phyloP scores from a whole-genome alignment of 345 rosid genomes.

The Eucalyptus lansdowneana region DNA sequence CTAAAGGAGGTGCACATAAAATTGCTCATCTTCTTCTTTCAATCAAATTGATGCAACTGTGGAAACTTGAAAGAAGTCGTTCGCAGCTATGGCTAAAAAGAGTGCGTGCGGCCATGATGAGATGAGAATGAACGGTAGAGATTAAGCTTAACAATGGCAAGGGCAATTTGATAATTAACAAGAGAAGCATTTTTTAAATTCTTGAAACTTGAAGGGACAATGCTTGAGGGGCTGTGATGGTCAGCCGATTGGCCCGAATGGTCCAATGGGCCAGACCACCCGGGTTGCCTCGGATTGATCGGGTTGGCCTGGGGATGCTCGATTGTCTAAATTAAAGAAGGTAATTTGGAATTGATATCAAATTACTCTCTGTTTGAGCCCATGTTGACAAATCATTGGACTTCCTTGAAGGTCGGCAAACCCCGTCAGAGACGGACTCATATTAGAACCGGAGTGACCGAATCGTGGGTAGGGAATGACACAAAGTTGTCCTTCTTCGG shows the following conservation, averaged over 20 bases:
- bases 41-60: not conserved
- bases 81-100: not conserved
- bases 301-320: too few species aligned
- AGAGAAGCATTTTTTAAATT: not conserved
- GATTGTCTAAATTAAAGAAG: too few species aligned
- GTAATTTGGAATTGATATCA: too few species aligned
- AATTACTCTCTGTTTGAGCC: too few species aligned
- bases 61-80: not conserved
- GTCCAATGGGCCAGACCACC: not conserved
- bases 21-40: not conserved
- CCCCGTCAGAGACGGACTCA: too few species aligned
- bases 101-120: not conserved
- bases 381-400: too few species aligned
- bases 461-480: too few species aligned
- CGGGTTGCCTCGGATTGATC: not conserved
- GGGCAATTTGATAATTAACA: not conserved
- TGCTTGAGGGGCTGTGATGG: not conserved
- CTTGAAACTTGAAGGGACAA: not conserved
- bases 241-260: not conserved
- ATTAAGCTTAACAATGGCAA: not conserved
- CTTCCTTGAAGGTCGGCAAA: too few species aligned
- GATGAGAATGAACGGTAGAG: not conserved
- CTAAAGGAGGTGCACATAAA: not conserved
- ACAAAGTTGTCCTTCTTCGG: too few species aligned
- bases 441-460: too few species aligned